Evolutionary conservation across 768 basidiomycete genomes (phyloP).

Genomic region (Mrakia blollopis): DNA sequence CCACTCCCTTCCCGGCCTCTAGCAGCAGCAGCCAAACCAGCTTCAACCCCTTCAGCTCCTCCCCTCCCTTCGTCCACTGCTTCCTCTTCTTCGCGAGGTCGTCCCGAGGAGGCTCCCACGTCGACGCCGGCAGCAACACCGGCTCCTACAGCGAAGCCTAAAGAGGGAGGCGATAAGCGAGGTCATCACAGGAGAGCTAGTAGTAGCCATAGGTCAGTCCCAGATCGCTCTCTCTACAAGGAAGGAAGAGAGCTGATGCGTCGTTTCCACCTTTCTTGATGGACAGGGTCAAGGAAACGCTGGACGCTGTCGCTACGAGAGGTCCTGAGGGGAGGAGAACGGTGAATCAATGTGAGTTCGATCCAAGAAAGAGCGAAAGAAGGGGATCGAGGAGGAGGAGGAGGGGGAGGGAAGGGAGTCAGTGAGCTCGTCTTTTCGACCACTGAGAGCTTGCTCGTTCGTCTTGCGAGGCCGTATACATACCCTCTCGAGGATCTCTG

Average conservation of each 20-base stretch:
- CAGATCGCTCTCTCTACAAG: too few relatives aligned
- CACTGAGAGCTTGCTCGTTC: too few relatives aligned
- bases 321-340: slow-evolving; percentile 21
- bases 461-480: too few relatives aligned
- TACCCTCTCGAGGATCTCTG: too few relatives aligned
- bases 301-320: slow-evolving; percentile 21
- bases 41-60: too few relatives aligned
- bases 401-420: background rate
- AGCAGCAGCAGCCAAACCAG: too few relatives aligned
- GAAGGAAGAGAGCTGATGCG: background rate
- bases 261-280: too few relatives aligned
- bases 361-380: background rate
- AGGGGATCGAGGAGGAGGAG: background rate
- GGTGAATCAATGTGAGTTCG: slow-evolving; percentile 27
- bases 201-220: slow-evolving; percentile 17
- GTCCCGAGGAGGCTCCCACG: too few relatives aligned
- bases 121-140: background rate
- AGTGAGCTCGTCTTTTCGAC: background rate
- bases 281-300: slow-evolving; percentile 31
- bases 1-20: background rate
- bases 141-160: background rate
- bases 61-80: background rate
- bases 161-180: background rate
- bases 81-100: too few relatives aligned
- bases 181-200: slow-evolving; percentile 17